Conservation (phyloP, 2,329 filamentous ascomycete genomes). For the Microsporum audouinii region DNA sequence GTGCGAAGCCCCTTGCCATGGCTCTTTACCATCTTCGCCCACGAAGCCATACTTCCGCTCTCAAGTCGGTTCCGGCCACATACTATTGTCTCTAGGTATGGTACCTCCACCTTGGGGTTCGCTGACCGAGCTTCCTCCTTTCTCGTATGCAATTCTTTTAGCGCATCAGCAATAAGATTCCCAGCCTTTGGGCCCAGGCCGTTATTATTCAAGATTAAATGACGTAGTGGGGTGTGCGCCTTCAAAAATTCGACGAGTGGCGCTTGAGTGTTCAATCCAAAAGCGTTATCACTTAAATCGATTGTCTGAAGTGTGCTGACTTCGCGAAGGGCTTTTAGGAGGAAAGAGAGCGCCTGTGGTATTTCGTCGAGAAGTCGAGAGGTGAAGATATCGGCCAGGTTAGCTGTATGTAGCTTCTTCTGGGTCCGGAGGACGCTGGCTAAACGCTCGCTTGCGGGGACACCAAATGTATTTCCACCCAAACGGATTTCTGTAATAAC, state of each 20-base stretch:
- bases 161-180: conserved; percentile 75
- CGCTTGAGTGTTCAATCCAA: conserved; percentile 87
- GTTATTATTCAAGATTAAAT: conserved; percentile 97
- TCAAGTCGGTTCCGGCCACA: conserved; percentile 93
- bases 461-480: conserved; percentile 82
- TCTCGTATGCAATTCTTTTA: conserved; percentile 68
- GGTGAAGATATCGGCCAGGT: conserved; percentile 96
- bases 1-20: conserved; percentile 66
- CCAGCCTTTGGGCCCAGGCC: conserved; percentile 87
- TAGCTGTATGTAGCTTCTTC: conserved; percentile 67
- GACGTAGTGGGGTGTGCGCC: conserved; percentile 76
- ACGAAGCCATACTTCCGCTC: conserved; percentile 90
- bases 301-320: conserved; percentile 79
- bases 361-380: conserved; percentile 88
- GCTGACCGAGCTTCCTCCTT: conserved; percentile 61
- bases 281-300: conserved; percentile 96
- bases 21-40: conserved; percentile 76
- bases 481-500: conserved; percentile 71
- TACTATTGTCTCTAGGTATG: conserved; percentile 87
- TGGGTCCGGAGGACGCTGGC: conserved; percentile 76
- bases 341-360: conserved; percentile 70
- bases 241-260: conserved; percentile 87
- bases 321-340: conserved; percentile 77
- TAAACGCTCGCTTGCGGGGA: conserved; percentile 74
- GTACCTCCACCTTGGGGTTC: conserved; percentile 48